A percentile compares a stretch with the other conserved stretches of the same genome.
Conservation (phyloP, 23 red algal species). For the Gracilaria vermiculophylla region DNA sequence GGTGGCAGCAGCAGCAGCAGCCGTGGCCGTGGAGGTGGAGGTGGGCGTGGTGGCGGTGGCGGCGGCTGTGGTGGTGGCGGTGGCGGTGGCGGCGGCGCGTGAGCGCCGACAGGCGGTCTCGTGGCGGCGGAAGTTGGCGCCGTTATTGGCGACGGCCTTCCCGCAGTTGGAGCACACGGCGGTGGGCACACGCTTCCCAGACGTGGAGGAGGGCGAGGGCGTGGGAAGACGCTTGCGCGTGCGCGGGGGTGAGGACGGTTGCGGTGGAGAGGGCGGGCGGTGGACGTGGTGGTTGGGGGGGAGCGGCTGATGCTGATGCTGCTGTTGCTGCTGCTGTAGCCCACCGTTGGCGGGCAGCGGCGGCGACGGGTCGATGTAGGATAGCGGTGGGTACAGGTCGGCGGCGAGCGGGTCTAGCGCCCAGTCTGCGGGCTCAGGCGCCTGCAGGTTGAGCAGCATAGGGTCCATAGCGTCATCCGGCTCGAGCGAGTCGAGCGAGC, state of each 20-base stretch:
- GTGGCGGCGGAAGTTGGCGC: constrained; percentile 42
- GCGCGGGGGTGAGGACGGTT: background rate
- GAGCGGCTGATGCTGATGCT: background rate
- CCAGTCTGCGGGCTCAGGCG: constrained; percentile 53
- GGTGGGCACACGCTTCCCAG: constrained; percentile 13
- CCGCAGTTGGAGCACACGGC: constrained; percentile 25
- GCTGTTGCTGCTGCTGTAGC: no score
- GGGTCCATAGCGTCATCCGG: constrained; percentile 48
- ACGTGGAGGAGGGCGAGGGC: constrained; percentile 1
- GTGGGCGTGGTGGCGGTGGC: constrained; percentile 13
- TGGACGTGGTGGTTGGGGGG: background rate
- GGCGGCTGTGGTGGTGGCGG: no score
- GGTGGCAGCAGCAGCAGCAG: background rate
- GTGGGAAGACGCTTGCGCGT: background rate
- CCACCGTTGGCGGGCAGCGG: constrained; percentile 17
- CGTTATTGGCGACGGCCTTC: constrained; percentile 24
- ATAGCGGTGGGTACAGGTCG: constrained; percentile 13
- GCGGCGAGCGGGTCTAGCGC: constrained; percentile 23
- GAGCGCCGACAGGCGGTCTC: constrained; percentile 28
- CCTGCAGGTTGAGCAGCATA: constrained; percentile 46
- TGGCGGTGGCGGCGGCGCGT: background rate
- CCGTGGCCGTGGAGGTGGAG: constrained; percentile 19
- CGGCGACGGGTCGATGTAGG: constrained; percentile 34
- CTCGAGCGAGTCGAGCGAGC: background rate
- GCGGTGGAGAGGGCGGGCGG: background rate